Conservation (phyloP, 352 stramenopile species). For the Saprolegnia diclina region DNA sequence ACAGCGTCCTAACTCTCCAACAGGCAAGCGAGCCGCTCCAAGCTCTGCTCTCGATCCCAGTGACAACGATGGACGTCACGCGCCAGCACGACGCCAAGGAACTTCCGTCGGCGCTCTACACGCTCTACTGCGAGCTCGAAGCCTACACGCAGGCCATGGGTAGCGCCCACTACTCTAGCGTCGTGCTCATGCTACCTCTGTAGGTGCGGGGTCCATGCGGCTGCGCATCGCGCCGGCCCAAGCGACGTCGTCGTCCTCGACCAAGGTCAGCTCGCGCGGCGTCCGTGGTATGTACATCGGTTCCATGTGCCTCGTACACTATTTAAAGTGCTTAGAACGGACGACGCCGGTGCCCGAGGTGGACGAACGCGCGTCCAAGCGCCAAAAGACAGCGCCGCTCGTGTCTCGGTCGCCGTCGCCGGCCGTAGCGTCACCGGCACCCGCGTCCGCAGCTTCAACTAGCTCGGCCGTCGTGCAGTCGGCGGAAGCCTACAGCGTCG, state of each 20-base stretch:
- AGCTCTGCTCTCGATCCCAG: slow-evolving; percentile 46
- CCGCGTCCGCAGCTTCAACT: neutral
- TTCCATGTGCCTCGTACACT: too few relatives aligned
- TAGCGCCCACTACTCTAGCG: slow-evolving; percentile 25
- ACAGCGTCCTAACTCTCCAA: slow-evolving; percentile 5
- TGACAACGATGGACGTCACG: slow-evolving; percentile 35
- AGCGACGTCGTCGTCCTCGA: neutral
- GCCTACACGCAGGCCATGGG: slow-evolving; percentile 52
- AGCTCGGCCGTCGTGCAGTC: neutral
- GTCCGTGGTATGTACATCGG: neutral
- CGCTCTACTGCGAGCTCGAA: slow-evolving; percentile 66
- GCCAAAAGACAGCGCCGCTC: neutral
- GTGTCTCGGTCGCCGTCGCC: neutral
- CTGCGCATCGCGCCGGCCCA: neutral
- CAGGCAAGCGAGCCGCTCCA: slow-evolving; percentile 59
- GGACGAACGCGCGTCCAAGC: slow-evolving; percentile 11
- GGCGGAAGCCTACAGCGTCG: neutral
- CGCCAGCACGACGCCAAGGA: slow-evolving; percentile 44
- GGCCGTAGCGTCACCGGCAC: neutral
- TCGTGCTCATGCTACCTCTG: neutral
- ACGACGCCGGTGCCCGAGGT: slow-evolving; percentile 18
- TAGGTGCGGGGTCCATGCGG: neutral
- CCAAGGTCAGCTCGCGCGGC: neutral
- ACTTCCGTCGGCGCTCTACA: slow-evolving; percentile 54
- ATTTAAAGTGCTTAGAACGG: neutral